A percentile compares a stretch with the other conserved stretches of the same genome.
Conservation (phyloP, 202 grass and related monocot genomes). For the Saccharum hybrid region DNA sequence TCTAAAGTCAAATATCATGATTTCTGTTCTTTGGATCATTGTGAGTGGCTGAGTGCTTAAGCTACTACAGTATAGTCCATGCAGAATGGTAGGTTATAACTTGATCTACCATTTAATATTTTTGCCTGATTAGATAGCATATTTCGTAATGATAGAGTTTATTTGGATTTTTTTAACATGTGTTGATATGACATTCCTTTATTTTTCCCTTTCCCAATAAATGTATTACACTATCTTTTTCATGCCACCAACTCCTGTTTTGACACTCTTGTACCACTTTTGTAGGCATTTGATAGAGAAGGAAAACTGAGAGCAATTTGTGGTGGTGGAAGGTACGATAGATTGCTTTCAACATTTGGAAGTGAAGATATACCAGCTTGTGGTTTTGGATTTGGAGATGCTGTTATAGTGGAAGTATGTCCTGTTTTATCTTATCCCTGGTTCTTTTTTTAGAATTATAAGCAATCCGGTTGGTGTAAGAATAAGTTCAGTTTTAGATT, state of each 20-base stretch:
- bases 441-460: background rate
- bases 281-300: constrained; percentile 85
- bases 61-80: background rate
- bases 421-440: constrained; percentile 14
- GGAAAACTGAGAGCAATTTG: constrained; percentile 86
- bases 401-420: constrained; percentile 92
- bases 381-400: constrained; percentile 90
- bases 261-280: constrained; percentile 13
- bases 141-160: background rate
- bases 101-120: constrained; percentile 12
- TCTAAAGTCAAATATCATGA: background rate
- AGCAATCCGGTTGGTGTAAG: background rate
- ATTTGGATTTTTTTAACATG: constrained; percentile 11
- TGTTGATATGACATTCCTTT: background rate
- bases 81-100: background rate
- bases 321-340: constrained; percentile 86
- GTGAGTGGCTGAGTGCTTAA: background rate
- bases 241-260: background rate
- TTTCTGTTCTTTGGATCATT: constrained; percentile 1
- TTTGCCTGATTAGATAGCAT: background rate
- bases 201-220: background rate
- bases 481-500: constrained; percentile 21
- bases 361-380: constrained; percentile 80
- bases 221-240: background rate
- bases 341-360: constrained; percentile 87